A percentile compares a stretch with the other conserved stretches of the same genome.
phyloP scores from a whole-genome alignment of 2,329 filamentous ascomycete genomes.

The Venturia asperata region DNA sequence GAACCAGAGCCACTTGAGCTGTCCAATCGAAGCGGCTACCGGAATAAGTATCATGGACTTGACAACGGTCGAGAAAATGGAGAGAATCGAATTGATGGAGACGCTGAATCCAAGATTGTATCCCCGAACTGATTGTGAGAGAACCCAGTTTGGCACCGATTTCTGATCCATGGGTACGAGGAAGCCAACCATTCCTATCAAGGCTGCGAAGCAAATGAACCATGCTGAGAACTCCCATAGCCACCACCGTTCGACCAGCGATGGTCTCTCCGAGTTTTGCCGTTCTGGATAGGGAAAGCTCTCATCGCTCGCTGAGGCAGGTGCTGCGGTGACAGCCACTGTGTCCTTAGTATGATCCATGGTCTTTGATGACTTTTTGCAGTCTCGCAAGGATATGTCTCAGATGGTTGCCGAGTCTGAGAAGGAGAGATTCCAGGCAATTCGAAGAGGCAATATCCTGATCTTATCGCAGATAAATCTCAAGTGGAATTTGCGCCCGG shows the following conservation, averaged over 20 bases:
- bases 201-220: conserved; percentile 12
- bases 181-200: conserved; percentile 9
- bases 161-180: conserved; percentile 5
- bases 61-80: conserved; percentile 3
- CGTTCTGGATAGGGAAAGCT: neutral
- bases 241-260: conserved; percentile 1
- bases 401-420: neutral
- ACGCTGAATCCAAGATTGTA: conserved; percentile 10
- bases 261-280: neutral
- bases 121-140: neutral
- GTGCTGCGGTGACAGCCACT: neutral
- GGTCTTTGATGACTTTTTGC: too few relatives aligned
- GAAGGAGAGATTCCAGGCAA: neutral
- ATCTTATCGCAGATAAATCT: neutral
- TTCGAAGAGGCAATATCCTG: neutral
- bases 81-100: conserved; percentile 3
- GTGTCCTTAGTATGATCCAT: neutral
- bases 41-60: conserved; percentile 22
- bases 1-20: conserved; percentile 35
- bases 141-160: conserved; percentile 5
- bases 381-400: neutral
- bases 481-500: neutral
- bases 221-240: conserved; percentile 11
- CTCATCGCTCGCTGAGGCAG: neutral
- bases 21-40: conserved; percentile 28